Evolutionary conservation across 164 flowering plant genomes (phyloP), one percentile per base, ranked within the genome.

Genomic region (Paratinospora sagittata): DNA sequence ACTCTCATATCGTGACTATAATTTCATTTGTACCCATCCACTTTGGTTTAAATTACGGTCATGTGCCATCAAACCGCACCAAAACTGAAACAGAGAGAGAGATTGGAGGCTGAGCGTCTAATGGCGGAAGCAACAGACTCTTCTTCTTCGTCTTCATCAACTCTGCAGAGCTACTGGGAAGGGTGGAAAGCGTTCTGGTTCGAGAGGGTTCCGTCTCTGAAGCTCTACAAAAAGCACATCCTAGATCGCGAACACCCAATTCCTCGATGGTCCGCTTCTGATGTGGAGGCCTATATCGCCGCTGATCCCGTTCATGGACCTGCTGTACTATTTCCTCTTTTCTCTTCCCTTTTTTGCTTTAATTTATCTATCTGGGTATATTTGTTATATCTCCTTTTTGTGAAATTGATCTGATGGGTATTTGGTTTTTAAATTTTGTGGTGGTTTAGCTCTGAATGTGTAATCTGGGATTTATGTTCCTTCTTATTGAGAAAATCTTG

Each of bases 241-340:
- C 47, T 17, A 9, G 57, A 78, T 14, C 88, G 87, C 4, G 91
- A 89, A 6, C 79, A 74, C 36, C 88, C 86, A 0, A 79, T 89
- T 14, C 94, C 88, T 27, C 75, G 84, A 33, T 90, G 97, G 97
- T 82, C 95, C 37, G 72, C 71, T 19, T 74, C 89, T 8, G 97
- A 88, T 75, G 96, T 94, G 24, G 84, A 94, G 6, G 86, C 79
- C 12, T 94, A 92, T 85, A 86, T 94, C 69, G 86, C 90, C 68
- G 78, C 85, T 19, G 97, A 92, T 84, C 95, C 93, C 13, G 81
- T 94, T 62, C 82, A 94, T 49, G 98, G 97, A 27, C 96, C 97
- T 68, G 39, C 82, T 72, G 95, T 90, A 83, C 16, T 21, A 33
- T 69, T 41, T 47, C 47, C 65, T 75, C 24, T 49, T 55, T 64